Evolutionary conservation across 2,329 filamentous ascomycete species (phyloP), one percentile per base, ranked within the genome.

Genomic region (Chaetomiaceae sp.): DNA sequence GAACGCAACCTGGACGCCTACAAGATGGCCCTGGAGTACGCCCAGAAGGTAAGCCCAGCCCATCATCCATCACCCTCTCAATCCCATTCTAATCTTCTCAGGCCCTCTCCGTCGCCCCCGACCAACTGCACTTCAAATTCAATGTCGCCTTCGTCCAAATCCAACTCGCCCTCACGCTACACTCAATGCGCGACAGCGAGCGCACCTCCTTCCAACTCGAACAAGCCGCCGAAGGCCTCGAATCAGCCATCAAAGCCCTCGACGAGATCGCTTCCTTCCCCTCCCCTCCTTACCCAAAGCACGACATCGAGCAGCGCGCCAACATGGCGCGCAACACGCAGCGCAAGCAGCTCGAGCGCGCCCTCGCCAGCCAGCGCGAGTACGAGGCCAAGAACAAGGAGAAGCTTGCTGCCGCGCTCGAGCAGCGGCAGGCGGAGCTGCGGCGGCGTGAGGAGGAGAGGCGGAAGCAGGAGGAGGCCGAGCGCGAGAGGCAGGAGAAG

Each of bases 121-220:
- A 94, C 4, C 89, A 95, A 64, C 79, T 91, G 27, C 90, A 96
- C 70, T 89, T 94, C 70, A 90, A 94, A 69, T 99, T 99, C 80
- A 99, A 99, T 65, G 89, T 99, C 25, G 94, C 94, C 0, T 99
- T 96, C 66, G 89, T 97, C 25, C 94, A 97, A 67, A 95, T 96
- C 58, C 91, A 96, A 69, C 84, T 97, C 51, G 92, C 92, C 19
- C 87, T 87, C 42, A 82, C 88, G 27, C 84, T 96, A 51, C 86
- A 90, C 69, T 78, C 75, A 33, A 76, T 96, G 50, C 77, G 82
- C 5, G 89, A 96, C 67, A 81, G 82, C 6, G 84, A 91, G 66
- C 85, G 91, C 47, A 88, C 87, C 0, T 77, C 92, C 3, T 79
- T 81, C 56, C 91, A 97, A 64, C 83, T 99, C 7, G 81, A 95